A percentile compares a stretch with the other conserved stretches of the same genome.
These are phyloP conservation scores for Pseudogymnoascus sp. DNA, from an alignment of 2,329 filamentous ascomycete genomes.

Conservation along the genomic window DNA sequence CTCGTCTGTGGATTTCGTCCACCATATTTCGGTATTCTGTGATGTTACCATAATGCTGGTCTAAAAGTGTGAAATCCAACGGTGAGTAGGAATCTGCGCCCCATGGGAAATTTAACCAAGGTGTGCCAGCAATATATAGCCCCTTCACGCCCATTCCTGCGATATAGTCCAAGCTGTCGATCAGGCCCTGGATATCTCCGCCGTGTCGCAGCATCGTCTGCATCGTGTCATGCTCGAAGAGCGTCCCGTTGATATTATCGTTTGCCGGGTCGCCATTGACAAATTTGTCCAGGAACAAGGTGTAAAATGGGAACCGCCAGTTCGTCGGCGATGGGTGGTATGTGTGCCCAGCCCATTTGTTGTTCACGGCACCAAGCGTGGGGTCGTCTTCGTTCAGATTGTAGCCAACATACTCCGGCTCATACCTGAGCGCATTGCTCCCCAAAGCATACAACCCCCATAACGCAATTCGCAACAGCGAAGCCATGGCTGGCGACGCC, in stretches of 20 bases:
- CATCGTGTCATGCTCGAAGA: slow-evolving; percentile 51
- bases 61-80: slow-evolving; percentile 53
- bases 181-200: slow-evolving; percentile 48
- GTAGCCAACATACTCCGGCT: slow-evolving; percentile 33
- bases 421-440: slow-evolving; percentile 10
- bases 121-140: slow-evolving; percentile 53
- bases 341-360: slow-evolving; percentile 44
- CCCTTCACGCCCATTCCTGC: slow-evolving; percentile 57
- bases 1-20: slow-evolving; percentile 48
- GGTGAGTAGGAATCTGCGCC: slow-evolving; percentile 49
- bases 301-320: slow-evolving; percentile 59
- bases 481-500: slow-evolving; percentile 6
- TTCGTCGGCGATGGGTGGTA: slow-evolving; percentile 48
- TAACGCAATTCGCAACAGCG: not conserved
- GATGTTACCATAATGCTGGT: slow-evolving; percentile 52
- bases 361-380: slow-evolving; percentile 22
- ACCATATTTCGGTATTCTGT: slow-evolving; percentile 48
- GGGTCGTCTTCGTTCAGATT: slow-evolving; percentile 44
- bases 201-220: slow-evolving; percentile 56
- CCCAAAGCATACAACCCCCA: not conserved
- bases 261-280: slow-evolving; percentile 58
- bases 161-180: slow-evolving; percentile 55
- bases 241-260: slow-evolving; percentile 52
- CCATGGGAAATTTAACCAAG: slow-evolving; percentile 57
- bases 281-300: slow-evolving; percentile 54